These are phyloP conservation scores for Penicillium canescens DNA, from an alignment of 495 filamentous ascomycete genomes.

Conservation along the genomic window DNA sequence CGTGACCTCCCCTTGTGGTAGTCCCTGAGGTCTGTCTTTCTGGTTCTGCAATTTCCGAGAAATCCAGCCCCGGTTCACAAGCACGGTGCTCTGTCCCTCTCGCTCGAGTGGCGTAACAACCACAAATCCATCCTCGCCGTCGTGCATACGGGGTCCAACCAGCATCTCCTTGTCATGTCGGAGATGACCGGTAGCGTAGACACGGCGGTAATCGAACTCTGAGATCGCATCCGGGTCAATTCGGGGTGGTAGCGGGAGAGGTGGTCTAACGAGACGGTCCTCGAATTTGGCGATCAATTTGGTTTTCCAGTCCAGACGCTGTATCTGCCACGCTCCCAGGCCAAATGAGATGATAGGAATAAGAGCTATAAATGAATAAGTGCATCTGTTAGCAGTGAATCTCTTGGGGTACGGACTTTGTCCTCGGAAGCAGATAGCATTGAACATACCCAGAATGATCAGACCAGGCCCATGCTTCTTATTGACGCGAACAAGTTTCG, in stretches of 20 bases:
- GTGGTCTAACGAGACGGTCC: slow-evolving; percentile 82
- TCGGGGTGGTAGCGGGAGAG: slow-evolving; percentile 79
- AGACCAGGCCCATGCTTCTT: slow-evolving; percentile 79
- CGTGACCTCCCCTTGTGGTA: slow-evolving; percentile 66
- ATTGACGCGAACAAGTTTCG: slow-evolving; percentile 69
- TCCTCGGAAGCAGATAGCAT: neutral
- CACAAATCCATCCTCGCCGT: slow-evolving; percentile 85
- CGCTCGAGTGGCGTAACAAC: slow-evolving; percentile 91
- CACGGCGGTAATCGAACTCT: slow-evolving; percentile 91
- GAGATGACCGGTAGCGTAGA: slow-evolving; percentile 71
- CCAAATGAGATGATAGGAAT: slow-evolving; percentile 90
- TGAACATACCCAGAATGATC: slow-evolving; percentile 67
- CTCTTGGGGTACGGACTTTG: neutral
- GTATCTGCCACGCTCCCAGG: slow-evolving; percentile 94
- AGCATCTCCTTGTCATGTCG: slow-evolving; percentile 95
- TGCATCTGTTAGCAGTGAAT: neutral
- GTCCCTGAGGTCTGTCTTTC: slow-evolving; percentile 53
- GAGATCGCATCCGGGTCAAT: slow-evolving; percentile 76
- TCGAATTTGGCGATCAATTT: slow-evolving; percentile 85
- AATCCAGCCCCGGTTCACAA: slow-evolving; percentile 93
- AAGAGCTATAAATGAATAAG: slow-evolving; percentile 55
- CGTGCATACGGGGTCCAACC: slow-evolving; percentile 82
- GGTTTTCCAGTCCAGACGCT: slow-evolving; percentile 90
- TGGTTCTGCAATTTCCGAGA: slow-evolving; percentile 66
- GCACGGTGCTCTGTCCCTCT: slow-evolving; percentile 62